Conservation (phyloP, 768 basidiomycete genomes). For the Jaapia argillacea region DNA sequence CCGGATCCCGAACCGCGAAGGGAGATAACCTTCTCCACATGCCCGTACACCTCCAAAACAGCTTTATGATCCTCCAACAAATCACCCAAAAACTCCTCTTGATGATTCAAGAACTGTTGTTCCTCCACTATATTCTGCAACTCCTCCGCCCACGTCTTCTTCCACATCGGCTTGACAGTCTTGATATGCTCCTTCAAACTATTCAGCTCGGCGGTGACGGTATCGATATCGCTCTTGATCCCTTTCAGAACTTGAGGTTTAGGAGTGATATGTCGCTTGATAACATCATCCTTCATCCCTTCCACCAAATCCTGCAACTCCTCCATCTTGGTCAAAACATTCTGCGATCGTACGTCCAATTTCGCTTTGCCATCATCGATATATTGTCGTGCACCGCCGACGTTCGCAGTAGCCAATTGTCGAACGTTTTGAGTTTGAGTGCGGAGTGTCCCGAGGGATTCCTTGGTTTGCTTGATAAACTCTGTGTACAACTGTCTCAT, state of each 20-base stretch:
- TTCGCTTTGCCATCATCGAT: conserved; percentile 89
- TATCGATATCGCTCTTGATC: conserved; percentile 62
- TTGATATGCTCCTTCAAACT: conserved; percentile 78
- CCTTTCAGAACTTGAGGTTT: conserved; percentile 60
- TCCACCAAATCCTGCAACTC: conserved; percentile 90
- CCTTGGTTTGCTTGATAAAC: conserved; percentile 88
- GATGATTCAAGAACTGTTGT: conserved; percentile 87
- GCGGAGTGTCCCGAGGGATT: conserved; percentile 67
- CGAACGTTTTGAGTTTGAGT: conserved; percentile 83
- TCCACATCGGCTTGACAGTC: conserved; percentile 93
- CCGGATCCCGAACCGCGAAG: conserved; percentile 43
- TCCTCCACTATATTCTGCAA: conserved; percentile 95
- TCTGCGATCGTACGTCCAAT: conserved; percentile 84
- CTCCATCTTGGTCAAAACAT: conserved; percentile 85
- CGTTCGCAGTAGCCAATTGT: conserved; percentile 70
- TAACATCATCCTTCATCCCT: conserved; percentile 81
- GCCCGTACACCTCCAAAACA: conserved; percentile 76
- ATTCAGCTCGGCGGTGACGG: conserved; percentile 58
- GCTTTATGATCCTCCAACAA: conserved; percentile 89
- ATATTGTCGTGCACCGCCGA: conserved; percentile 80
- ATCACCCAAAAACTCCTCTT: conserved; percentile 85
- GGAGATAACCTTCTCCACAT: conserved; percentile 83
- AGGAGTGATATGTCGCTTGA: conserved; percentile 80
- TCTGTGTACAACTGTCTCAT: conserved; percentile 94
- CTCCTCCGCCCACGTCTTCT: conserved; percentile 97